Evolutionary conservation across 176 grass and related monocot genomes (phyloP).

Genomic region (Bolboschoenus planiculmis): DNA sequence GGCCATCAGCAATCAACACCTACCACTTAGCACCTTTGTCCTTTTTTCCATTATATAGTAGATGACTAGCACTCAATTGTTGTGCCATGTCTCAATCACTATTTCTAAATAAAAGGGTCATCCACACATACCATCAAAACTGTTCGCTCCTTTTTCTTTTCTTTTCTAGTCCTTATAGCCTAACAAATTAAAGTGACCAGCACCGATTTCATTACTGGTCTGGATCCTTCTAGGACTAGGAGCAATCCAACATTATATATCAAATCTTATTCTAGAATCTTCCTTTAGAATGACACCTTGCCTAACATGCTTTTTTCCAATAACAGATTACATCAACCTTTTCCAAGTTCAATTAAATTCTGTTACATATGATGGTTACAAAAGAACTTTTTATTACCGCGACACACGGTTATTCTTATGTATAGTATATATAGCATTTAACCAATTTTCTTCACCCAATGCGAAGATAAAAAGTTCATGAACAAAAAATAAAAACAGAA

Average conservation of each 20-base stretch:
- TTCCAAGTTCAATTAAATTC: neutral
- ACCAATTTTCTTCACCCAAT: constrained; percentile 15
- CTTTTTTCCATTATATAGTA: neutral
- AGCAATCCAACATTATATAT: neutral
- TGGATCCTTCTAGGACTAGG: neutral
- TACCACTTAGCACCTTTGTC: neutral
- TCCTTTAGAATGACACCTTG: constrained; percentile 13
- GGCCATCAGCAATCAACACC: neutral
- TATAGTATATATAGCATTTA: neutral
- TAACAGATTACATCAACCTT: constrained; percentile 1
- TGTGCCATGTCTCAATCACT: constrained; percentile 16
- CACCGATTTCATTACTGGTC: neutral
- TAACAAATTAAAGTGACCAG: neutral
- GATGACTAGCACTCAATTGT: constrained; percentile 8
- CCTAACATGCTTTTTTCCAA: constrained; percentile 10
- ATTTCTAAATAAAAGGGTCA: neutral
- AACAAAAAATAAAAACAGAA: too few species aligned
- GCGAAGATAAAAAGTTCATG: neutral
- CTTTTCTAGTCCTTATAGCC: neutral
- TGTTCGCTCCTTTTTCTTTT: neutral
- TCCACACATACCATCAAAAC: neutral
- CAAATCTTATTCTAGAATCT: constrained; percentile 6
- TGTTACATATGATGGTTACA: constrained; percentile 2
- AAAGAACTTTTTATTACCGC: neutral
- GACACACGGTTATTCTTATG: constrained; percentile 1